Evolutionary conservation across 2,329 filamentous ascomycete species (phyloP).

Genomic region (Penicillium paneum): DNA sequence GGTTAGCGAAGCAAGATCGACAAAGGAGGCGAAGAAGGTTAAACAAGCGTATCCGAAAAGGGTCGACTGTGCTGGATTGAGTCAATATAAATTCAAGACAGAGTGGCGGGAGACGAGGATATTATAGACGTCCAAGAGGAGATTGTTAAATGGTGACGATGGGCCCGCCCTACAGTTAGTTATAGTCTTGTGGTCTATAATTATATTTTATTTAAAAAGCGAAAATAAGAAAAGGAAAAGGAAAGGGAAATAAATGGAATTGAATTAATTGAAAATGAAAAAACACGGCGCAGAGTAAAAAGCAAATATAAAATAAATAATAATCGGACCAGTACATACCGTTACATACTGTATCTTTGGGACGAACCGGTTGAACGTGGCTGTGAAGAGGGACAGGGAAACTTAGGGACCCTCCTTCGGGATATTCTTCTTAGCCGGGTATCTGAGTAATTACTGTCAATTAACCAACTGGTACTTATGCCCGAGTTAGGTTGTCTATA

Average conservation of each 20-base stretch:
- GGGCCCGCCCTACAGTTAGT: constrained; percentile 13
- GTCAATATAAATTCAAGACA: constrained; percentile 1
- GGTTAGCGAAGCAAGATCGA: not conserved
- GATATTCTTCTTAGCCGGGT: constrained; percentile 1
- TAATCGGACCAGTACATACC: not conserved
- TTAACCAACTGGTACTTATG: no score
- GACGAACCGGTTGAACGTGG: constrained; percentile 5
- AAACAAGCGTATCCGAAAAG: not conserved
- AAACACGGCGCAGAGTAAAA: constrained; percentile 2
- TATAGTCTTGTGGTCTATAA: constrained; percentile 12
- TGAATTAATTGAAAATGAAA: constrained; percentile 2
- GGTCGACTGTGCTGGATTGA: not conserved
- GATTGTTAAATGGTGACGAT: constrained; percentile 7
- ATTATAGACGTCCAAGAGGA: constrained; percentile 18
- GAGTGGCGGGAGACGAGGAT: constrained; percentile 9
- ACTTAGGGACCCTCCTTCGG: constrained; percentile 5
- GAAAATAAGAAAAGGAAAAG: not conserved
- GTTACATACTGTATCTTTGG: constrained; percentile 10
- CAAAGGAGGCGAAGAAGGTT: not conserved
- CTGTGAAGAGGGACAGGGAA: constrained; percentile 12
- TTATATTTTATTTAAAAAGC: not conserved
- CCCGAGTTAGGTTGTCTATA: no score
- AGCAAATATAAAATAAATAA: constrained; percentile 8
- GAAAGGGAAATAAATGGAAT: no score
- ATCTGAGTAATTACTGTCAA: not conserved